Percentiles rank a stretch among this genome's conserved stretches.
Evolutionary conservation across 441 rosid species (phyloP).

Genomic region (Jatropha podagrica): DNA sequence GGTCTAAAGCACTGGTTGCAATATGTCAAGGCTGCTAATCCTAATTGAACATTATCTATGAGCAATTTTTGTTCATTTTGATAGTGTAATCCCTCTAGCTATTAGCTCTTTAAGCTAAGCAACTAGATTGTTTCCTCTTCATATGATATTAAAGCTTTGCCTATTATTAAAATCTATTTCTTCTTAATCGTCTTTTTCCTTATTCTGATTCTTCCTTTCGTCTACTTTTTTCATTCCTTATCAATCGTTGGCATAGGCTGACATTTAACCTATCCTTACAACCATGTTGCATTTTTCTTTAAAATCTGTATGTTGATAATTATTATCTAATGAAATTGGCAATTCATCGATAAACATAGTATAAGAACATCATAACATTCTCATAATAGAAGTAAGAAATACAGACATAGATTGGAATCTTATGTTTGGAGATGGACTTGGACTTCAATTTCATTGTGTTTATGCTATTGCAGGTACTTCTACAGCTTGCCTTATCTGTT

Average conservation of each 20-base stretch:
- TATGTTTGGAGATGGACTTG: too few species aligned
- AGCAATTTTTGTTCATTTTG: background rate
- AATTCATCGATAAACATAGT: too few species aligned
- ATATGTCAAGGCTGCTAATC: background rate
- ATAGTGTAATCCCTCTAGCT: too few species aligned
- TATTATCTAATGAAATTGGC: background rate
- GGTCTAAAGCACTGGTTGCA: background rate
- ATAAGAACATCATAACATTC: too few species aligned
- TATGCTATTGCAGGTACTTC: constrained; percentile 65
- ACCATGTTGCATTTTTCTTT: background rate
- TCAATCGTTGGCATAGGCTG: background rate
- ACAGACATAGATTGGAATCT: too few species aligned
- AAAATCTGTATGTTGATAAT: background rate
- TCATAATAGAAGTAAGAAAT: too few species aligned
- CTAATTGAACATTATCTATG: background rate
- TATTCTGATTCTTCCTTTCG: background rate
- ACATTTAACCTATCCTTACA: background rate
- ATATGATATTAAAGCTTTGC: background rate
- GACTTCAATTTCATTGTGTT: background rate
- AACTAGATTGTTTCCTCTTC: background rate
- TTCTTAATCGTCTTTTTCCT: background rate
- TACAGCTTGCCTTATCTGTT: constrained; percentile 75
- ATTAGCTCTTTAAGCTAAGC: background rate
- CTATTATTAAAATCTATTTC: background rate
- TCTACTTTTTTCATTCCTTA: constrained; percentile 1